These are phyloP conservation scores for Fusarium camptoceras DNA, from an alignment of 2,329 filamentous ascomycete genomes.

Conservation along the genomic window DNA sequence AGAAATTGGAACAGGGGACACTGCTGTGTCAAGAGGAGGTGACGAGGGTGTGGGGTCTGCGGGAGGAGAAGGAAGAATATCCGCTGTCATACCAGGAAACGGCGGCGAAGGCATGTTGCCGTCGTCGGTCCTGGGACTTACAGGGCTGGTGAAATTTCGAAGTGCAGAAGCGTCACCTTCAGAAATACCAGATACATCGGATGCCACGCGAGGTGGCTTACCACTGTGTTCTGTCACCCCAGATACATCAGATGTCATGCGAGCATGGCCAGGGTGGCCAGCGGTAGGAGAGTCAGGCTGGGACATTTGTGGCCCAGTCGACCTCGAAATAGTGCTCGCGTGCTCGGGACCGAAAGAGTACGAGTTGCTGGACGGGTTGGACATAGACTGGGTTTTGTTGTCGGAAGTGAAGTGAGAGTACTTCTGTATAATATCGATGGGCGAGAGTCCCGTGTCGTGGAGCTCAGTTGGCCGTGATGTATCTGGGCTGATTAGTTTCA, in stretches of 20 bases:
- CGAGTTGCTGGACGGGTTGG: slow-evolving; percentile 44
- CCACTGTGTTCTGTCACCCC: slow-evolving; percentile 24
- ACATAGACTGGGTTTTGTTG: slow-evolving; percentile 28
- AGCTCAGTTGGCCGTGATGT: slow-evolving; percentile 60
- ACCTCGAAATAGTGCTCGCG: slow-evolving; percentile 47
- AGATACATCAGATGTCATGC: slow-evolving; percentile 42
- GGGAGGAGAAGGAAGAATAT: slow-evolving; percentile 28
- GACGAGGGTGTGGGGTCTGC: slow-evolving; percentile 21
- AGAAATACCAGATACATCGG: slow-evolving; percentile 42
- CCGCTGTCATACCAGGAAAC: slow-evolving; percentile 11
- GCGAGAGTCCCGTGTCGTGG: slow-evolving; percentile 56
- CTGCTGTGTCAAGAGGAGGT: slow-evolving; percentile 9
- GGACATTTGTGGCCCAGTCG: slow-evolving; percentile 35
- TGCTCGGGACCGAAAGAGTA: slow-evolving; percentile 41
- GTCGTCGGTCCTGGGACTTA: slow-evolving; percentile 39
- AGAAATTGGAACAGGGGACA: slow-evolving; percentile 31
- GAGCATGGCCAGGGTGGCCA: slow-evolving; percentile 13
- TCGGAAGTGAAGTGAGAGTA: slow-evolving; percentile 43
- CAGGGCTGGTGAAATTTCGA: slow-evolving; percentile 25
- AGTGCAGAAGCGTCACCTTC: slow-evolving; percentile 40
- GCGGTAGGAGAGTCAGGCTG: slow-evolving; percentile 27
- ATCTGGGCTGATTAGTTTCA: slow-evolving; percentile 48
- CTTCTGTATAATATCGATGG: slow-evolving; percentile 55
- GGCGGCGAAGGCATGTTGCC: slow-evolving; percentile 14
- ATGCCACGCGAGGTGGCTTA: slow-evolving; percentile 30